Conservation (phyloP, 345 rosid species). For the Microcos paniculata region DNA sequence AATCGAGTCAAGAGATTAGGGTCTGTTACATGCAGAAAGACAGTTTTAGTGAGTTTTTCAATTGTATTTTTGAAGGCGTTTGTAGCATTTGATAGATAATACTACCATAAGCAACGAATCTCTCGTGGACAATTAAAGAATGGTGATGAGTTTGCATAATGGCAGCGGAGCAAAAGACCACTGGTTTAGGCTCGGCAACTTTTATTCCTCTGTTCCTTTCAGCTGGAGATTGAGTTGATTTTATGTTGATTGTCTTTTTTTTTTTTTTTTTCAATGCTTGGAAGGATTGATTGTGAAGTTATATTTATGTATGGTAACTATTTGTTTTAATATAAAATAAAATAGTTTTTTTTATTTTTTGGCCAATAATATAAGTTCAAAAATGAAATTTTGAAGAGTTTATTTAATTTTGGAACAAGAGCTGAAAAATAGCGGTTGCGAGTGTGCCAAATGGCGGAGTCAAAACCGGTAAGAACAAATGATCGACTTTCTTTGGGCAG, state of each 20-base stretch:
- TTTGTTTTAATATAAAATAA: no score
- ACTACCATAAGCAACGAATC: background rate
- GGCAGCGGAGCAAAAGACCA: background rate
- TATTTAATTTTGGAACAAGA: background rate
- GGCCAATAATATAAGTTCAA: background rate
- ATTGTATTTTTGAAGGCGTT: background rate
- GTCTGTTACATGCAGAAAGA: background rate
- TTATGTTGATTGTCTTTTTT: no score
- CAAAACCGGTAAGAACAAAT: background rate
- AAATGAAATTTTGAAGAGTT: no score
- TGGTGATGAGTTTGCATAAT: background rate
- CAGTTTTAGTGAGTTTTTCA: background rate
- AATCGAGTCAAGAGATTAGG: background rate
- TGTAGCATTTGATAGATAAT: background rate
- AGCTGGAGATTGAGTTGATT: no score
- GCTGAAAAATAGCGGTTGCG: background rate
- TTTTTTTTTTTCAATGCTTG: no score
- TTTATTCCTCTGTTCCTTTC: background rate
- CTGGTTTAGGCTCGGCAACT: background rate
- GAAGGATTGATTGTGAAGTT: no score
- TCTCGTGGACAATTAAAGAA: background rate
- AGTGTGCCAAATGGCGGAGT: conserved; percentile 32
- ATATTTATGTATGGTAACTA: no score
- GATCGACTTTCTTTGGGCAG: background rate
- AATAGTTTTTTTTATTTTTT: no score